A percentile compares a stretch with the other conserved stretches of the same genome.
phyloP scores from a whole-genome alignment of 306 rosid species.

The Heteromeles arbutifolia region DNA sequence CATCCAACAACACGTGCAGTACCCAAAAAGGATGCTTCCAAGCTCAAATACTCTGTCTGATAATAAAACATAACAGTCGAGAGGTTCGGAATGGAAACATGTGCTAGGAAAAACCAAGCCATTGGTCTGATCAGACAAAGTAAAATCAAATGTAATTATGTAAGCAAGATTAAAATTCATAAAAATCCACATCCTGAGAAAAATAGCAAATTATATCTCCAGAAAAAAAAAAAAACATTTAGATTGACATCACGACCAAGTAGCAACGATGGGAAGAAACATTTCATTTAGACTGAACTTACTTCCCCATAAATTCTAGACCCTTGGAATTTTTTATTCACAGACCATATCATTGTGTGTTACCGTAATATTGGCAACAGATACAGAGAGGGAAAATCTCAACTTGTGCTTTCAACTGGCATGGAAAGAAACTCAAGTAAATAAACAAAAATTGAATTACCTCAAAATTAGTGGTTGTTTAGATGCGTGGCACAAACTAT shows the following conservation, averaged over 20 bases:
- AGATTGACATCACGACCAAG: neutral
- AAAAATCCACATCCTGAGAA: neutral
- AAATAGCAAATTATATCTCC: neutral
- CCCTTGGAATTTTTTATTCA: neutral
- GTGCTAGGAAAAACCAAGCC: conserved; percentile 88
- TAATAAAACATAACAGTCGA: conserved; percentile 74
- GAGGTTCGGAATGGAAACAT: conserved; percentile 57
- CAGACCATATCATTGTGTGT: neutral
- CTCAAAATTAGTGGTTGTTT: conserved; percentile 72
- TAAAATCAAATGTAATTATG: conserved; percentile 24
- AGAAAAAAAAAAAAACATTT: neutral
- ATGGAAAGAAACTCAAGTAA: neutral
- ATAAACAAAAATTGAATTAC: conserved; percentile 23
- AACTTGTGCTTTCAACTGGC: neutral
- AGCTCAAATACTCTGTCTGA: conserved; percentile 60
- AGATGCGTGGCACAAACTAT: conserved; percentile 51
- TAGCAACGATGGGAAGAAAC: neutral
- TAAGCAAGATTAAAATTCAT: conserved; percentile 8
- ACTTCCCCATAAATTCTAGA: neutral
- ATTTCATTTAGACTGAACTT: neutral
- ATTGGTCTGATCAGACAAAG: conserved; percentile 53
- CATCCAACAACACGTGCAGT: conserved; percentile 67
- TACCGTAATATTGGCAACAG: too few relatives aligned
- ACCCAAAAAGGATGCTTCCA: conserved; percentile 79
- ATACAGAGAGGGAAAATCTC: neutral